These are phyloP conservation scores for Noccaea bulbosa DNA, from an alignment of 345 rosid species.

Conservation along the genomic window DNA sequence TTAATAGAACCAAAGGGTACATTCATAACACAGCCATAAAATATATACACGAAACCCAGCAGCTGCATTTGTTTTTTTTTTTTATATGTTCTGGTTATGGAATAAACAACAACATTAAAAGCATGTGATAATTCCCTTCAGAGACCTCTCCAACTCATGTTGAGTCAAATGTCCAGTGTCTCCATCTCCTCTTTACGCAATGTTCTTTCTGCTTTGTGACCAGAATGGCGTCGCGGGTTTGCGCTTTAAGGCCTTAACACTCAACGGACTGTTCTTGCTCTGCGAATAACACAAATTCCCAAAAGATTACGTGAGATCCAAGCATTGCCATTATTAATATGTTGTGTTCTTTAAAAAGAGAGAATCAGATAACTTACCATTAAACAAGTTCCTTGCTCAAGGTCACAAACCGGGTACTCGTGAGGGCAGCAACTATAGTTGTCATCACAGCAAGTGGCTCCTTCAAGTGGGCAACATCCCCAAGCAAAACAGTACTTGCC, in stretches of 20 bases:
- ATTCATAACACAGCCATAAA: slow-evolving; percentile 21
- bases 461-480: slow-evolving; percentile 98
- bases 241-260: slow-evolving; percentile 75
- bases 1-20: slow-evolving; percentile 4
- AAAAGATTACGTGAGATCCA: slow-evolving; percentile 17
- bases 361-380: slow-evolving; percentile 49
- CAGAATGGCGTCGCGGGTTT: slow-evolving; percentile 74
- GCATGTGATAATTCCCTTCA: slow-evolving; percentile 32
- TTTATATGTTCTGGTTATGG: slow-evolving; percentile 23
- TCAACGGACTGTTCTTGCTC: slow-evolving; percentile 82
- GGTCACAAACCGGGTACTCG: slow-evolving; percentile 80
- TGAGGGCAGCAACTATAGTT: slow-evolving; percentile 89
- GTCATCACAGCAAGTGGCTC: slow-evolving; percentile 91
- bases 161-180: slow-evolving; percentile 17
- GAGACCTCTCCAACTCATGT: slow-evolving; percentile 20
- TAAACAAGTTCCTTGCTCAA: slow-evolving; percentile 69
- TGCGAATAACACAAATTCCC: slow-evolving; percentile 44
- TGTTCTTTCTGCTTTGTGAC: slow-evolving; percentile 59
- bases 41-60: slow-evolving; percentile 33
- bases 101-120: slow-evolving; percentile 39
- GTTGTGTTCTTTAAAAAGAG: slow-evolving; percentile 7
- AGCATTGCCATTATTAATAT: background rate
- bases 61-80: slow-evolving; percentile 26
- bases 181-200: slow-evolving; percentile 42
- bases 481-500: slow-evolving; percentile 71